A percentile compares a stretch with the other conserved stretches of the same genome.
Evolutionary conservation across 176 grass and related monocot species (phyloP).

Genomic region (Hsuehochloa calcarea): DNA sequence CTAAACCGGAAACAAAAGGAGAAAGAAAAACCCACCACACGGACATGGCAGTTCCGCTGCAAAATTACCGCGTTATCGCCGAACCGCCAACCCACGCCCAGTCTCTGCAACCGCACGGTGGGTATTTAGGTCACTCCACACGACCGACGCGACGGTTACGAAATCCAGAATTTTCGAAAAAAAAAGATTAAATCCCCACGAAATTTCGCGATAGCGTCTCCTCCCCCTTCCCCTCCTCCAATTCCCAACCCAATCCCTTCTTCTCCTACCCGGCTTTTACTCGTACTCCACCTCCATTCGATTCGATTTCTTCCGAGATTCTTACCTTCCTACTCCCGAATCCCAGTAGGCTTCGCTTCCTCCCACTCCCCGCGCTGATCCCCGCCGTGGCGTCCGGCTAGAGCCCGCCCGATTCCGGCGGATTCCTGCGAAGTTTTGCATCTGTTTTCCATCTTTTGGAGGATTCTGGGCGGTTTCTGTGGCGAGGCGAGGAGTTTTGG

Average conservation of each 20-base stretch:
- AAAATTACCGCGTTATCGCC: background rate
- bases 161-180: background rate
- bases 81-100: background rate
- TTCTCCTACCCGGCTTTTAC: background rate
- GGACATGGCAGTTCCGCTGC: background rate
- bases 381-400: background rate
- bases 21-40: background rate
- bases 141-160: background rate
- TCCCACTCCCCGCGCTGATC: background rate
- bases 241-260: slow-evolving; percentile 31
- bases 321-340: background rate
- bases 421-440: background rate
- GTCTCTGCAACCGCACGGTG: background rate
- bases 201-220: slow-evolving; percentile 22
- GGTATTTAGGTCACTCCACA: background rate
- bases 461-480: background rate
- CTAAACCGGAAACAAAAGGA: too few species aligned
- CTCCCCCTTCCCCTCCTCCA: background rate
- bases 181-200: background rate
- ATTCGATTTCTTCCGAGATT: slow-evolving; percentile 3
- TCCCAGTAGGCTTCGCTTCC: background rate
- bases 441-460: background rate
- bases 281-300: background rate
- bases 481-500: background rate
- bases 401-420: background rate